Conservation (phyloP, 73 alveolate genomes). For the Urostyla sp. region DNA sequence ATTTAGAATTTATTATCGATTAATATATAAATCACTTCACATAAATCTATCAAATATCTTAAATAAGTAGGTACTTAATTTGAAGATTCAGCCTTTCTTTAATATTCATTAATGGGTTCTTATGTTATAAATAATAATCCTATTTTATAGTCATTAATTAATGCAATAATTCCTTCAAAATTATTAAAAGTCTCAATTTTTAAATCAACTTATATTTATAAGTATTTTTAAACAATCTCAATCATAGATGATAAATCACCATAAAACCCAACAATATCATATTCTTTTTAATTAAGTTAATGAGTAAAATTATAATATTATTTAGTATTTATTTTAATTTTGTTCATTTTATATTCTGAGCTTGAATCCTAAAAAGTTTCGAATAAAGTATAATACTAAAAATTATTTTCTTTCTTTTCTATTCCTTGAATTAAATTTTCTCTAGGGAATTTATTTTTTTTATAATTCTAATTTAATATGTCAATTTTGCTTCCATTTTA, state of each 20-base stretch:
- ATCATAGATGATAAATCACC: background rate
- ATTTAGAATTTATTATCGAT: background rate
- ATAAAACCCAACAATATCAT: slow-evolving; percentile 3
- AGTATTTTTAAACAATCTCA: background rate
- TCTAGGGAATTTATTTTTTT: no score
- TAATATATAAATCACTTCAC: background rate
- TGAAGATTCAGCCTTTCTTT: slow-evolving; percentile 1
- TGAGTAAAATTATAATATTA: background rate
- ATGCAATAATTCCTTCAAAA: slow-evolving; percentile 8
- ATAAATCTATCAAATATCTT: slow-evolving; percentile 17
- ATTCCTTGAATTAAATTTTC: no score
- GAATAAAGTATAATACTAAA: background rate
- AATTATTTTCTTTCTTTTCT: background rate
- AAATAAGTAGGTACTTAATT: slow-evolving; percentile 9
- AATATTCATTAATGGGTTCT: background rate
- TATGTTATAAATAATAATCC: slow-evolving; percentile 3
- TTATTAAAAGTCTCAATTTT: background rate
- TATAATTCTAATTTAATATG: no score
- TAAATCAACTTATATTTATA: background rate
- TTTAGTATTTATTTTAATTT: background rate
- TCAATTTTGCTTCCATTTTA: no score
- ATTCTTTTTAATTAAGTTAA: background rate
- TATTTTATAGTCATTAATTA: background rate
- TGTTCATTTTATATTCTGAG: slow-evolving; percentile 18
- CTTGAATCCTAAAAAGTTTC: background rate